Evolutionary conservation across 225 moss, liverwort and hornwort species (phyloP).

Genomic region (Thuidium tamariscinum): DNA sequence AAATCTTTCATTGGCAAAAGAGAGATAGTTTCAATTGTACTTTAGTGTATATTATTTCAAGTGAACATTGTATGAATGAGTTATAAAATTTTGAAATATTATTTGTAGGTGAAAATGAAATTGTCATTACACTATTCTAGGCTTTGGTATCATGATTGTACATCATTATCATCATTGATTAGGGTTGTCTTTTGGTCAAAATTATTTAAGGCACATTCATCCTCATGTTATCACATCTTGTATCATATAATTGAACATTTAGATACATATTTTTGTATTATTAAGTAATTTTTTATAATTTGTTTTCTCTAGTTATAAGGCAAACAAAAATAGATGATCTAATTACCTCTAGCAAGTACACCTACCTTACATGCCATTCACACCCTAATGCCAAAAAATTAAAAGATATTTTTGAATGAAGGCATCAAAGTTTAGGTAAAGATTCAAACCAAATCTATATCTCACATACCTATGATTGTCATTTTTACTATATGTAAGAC

Average conservation of each 20-base stretch:
- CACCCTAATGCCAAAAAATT: neutral
- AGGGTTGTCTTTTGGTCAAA: accelerated
- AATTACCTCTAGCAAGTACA: neutral
- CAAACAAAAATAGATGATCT: neutral
- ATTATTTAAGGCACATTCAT: neutral
- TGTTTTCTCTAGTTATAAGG: neutral
- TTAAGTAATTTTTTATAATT: neutral
- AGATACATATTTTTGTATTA: neutral
- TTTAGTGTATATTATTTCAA: too few relatives aligned
- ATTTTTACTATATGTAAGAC: too few relatives aligned
- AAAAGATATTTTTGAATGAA: neutral
- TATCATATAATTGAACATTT: neutral
- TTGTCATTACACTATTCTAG: too few relatives aligned
- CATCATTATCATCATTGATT: too few relatives aligned
- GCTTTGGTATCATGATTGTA: neutral
- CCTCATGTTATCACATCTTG: accelerated
- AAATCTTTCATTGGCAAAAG: too few relatives aligned
- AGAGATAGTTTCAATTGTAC: too few relatives aligned
- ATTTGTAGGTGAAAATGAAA: too few relatives aligned
- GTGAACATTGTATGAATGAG: too few relatives aligned
- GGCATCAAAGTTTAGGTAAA: neutral
- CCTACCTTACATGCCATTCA: neutral
- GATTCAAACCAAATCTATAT: neutral
- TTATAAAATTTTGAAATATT: too few relatives aligned
- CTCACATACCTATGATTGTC: too few relatives aligned